phyloP scores from a whole-genome alignment of 108 stramenopile genomes.

The Nannochloropsis salina region DNA sequence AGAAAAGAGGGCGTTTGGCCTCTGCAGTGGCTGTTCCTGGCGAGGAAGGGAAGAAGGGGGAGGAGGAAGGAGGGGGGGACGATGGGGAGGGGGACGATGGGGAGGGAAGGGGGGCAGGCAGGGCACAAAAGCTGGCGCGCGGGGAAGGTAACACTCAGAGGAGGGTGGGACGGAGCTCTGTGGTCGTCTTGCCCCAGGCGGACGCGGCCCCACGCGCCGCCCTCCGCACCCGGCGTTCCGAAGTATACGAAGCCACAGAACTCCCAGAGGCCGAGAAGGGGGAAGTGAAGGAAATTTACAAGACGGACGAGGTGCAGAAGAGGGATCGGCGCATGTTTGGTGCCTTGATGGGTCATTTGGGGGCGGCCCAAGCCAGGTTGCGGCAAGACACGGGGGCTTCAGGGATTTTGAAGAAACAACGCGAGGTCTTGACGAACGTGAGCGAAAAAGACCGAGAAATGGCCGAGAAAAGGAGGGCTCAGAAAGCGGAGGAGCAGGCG shows the following conservation, averaged over 20 bases:
- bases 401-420: not conserved
- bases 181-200: not conserved
- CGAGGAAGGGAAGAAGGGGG: no score
- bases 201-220: not conserved
- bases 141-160: not conserved
- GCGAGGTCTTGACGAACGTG: not conserved
- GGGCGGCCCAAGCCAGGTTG: not conserved
- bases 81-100: not conserved
- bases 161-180: not conserved
- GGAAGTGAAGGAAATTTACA: constrained; percentile 12
- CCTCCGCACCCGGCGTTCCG: not conserved
- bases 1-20: not conserved
- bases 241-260: constrained; percentile 5
- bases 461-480: not conserved
- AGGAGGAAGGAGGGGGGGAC: not conserved
- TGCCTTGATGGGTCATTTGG: not conserved
- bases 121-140: not conserved
- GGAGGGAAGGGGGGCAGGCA: not conserved
- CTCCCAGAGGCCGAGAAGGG: not conserved
- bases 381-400: not conserved
- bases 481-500: not conserved
- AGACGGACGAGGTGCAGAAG: not conserved
- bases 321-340: not conserved
- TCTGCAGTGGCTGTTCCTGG: not conserved
- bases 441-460: not conserved